Evolutionary conservation across 2,329 filamentous ascomycete species (phyloP), one percentile per base, ranked within the genome.

Genomic region (Fusarium brachygibbosum): DNA sequence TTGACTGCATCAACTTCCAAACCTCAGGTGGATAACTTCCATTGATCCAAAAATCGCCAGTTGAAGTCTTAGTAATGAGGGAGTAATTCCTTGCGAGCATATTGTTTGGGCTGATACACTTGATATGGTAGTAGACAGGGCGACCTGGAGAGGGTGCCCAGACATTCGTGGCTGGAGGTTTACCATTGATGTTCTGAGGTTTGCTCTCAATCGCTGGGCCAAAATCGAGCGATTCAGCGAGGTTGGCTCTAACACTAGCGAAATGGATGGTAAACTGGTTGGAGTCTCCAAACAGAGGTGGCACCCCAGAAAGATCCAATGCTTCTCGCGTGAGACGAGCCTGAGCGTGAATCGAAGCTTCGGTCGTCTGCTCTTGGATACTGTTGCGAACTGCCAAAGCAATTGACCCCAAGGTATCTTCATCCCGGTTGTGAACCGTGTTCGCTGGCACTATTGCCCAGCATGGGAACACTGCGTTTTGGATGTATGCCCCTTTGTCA

Each of bases 61-160:
- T 21, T 4, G 59, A 44, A 13, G 41, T 50, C 10, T 17, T 55
- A 0, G 34, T 25, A 7, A 65, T 40, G 0, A 63, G 13, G 0
- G 58, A 44, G 1, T 34, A 14, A 21, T 65, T 65, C 4, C 62
- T 63, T 4, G 38, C 58, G 1, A 65, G 41, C 21, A 58, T 35
- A 5, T 65, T 63, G 8, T 40, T 63, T 4, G 62, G 46, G 2
- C 62, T 65, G 6, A 63, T 29, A 0, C 58, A 49, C 9, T 41
- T 28, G 6, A 45, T 19, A 0, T 65, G 62, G 17, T 63, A 65
- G 34, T 65, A 65, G 6, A 65, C 40, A n/a, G 58, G 62, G 28
- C 23, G 52, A 1, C 62, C 46, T 11, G 19, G 21, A 8, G 28
- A n/a, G 1, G 28, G 12, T 16, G 13, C 2, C n/a, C 21, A 42